Conservation (phyloP, 345 rosid species). For the Syzygium jambos region DNA sequence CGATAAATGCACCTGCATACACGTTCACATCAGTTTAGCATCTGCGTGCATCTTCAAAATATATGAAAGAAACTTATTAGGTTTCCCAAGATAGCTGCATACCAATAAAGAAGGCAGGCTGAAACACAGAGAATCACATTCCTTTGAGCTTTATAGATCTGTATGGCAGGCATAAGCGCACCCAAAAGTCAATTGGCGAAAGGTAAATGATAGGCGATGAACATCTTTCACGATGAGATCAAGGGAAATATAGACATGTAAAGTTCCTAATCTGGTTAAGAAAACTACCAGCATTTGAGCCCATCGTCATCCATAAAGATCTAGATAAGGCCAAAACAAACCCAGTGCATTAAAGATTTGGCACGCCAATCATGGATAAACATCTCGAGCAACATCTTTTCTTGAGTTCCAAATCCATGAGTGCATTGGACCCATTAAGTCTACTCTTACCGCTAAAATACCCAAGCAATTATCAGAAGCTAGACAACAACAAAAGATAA, state of each 20-base stretch:
- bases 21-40: neutral
- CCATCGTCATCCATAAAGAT: neutral
- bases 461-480: neutral
- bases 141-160: constrained; percentile 88
- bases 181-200: neutral
- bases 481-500: neutral
- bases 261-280: neutral
- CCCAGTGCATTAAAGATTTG: neutral
- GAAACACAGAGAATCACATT: constrained; percentile 70
- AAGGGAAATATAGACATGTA: neutral
- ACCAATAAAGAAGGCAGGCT: constrained; percentile 90
- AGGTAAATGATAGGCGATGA: neutral
- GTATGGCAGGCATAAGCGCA: constrained; percentile 1
- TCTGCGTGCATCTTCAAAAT: neutral
- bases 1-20: constrained; percentile 68
- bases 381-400: neutral
- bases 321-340: neutral
- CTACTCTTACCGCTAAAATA: neutral
- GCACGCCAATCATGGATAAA: neutral
- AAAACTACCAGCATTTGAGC: neutral
- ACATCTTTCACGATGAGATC: neutral
- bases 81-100: neutral
- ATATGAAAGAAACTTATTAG: neutral
- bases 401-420: neutral
- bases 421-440: neutral